Evolutionary conservation across 306 rosid species (phyloP).

Genomic region (Gillenia trifoliata): DNA sequence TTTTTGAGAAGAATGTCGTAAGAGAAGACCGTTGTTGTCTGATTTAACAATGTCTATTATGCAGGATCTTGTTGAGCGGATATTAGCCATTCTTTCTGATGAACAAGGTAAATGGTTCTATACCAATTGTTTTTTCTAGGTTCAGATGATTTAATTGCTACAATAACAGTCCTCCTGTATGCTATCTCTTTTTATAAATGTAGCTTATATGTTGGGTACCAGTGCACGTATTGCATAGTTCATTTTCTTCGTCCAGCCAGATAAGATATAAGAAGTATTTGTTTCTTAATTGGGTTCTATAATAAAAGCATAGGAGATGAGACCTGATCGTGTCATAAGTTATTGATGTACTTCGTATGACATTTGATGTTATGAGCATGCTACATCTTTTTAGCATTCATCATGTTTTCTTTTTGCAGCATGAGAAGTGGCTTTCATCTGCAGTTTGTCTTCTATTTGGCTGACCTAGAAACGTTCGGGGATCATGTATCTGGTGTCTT

Average conservation of each 20-base stretch:
- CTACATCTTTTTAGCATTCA: not conserved
- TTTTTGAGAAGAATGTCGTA: constrained; percentile 1
- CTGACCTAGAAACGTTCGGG: not conserved
- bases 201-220: not conserved
- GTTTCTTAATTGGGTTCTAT: not conserved
- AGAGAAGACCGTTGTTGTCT: not conserved
- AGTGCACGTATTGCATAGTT: not conserved
- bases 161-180: not conserved
- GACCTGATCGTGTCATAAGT: not conserved
- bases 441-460: not conserved
- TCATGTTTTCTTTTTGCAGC: not conserved
- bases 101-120: constrained; percentile 60
- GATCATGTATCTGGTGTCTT: not conserved
- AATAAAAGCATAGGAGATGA: not conserved
- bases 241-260: not conserved
- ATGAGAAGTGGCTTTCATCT: not conserved
- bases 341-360: not conserved
- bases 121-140: not conserved
- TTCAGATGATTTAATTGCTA: not conserved
- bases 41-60: constrained; percentile 22
- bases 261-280: not conserved
- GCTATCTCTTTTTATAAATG: not conserved
- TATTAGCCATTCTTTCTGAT: constrained; percentile 67
- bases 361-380: not conserved
- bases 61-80: constrained; percentile 90